Evolutionary conservation across 2,329 filamentous ascomycete species (phyloP).

Genomic region (Acarospora socialis): DNA sequence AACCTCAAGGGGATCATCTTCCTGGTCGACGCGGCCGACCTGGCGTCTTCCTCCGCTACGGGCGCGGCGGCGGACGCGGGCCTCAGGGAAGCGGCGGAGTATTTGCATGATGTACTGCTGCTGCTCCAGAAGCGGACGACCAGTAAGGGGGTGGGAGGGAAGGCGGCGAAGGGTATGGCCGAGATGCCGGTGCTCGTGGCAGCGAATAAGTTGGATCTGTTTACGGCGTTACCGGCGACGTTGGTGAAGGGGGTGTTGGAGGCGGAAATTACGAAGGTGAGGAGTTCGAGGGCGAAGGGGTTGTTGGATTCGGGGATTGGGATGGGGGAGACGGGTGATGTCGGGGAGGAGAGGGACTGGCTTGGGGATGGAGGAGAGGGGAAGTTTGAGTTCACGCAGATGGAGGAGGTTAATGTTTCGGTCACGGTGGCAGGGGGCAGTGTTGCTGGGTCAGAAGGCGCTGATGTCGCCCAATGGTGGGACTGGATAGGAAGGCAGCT

Average conservation of each 20-base stretch:
- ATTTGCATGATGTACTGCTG: constrained; percentile 81
- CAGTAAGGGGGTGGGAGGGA: constrained; percentile 31
- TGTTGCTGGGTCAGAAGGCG: constrained; percentile 10
- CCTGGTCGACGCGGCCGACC: constrained; percentile 67
- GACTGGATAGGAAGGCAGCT: constrained; percentile 12
- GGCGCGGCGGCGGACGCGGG: constrained; percentile 23
- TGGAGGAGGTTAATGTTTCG: constrained; percentile 49
- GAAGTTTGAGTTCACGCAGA: constrained; percentile 63
- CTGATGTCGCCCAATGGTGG: constrained; percentile 13
- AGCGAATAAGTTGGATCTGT: constrained; percentile 91
- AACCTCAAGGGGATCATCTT: constrained; percentile 66
- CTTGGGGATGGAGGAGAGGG: constrained; percentile 67
- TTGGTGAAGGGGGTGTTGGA: constrained; percentile 66
- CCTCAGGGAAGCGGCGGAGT: constrained; percentile 61
- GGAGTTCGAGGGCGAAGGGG: constrained; percentile 63
- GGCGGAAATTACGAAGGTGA: constrained; percentile 64
- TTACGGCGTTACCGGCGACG: constrained; percentile 71
- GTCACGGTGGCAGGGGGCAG: constrained; percentile 12
- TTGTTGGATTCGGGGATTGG: constrained; percentile 70
- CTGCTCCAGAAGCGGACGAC: constrained; percentile 60
- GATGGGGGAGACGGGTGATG: constrained; percentile 40
- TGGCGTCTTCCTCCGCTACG: constrained; percentile 26
- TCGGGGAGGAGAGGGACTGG: constrained; percentile 68
- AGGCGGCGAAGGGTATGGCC: constrained; percentile 41
- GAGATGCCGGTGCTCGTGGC: constrained; percentile 66